Base-by-base conservation (phyloP, 2,329 filamentous ascomycete species). In the Xylaria multiplex region DNA sequence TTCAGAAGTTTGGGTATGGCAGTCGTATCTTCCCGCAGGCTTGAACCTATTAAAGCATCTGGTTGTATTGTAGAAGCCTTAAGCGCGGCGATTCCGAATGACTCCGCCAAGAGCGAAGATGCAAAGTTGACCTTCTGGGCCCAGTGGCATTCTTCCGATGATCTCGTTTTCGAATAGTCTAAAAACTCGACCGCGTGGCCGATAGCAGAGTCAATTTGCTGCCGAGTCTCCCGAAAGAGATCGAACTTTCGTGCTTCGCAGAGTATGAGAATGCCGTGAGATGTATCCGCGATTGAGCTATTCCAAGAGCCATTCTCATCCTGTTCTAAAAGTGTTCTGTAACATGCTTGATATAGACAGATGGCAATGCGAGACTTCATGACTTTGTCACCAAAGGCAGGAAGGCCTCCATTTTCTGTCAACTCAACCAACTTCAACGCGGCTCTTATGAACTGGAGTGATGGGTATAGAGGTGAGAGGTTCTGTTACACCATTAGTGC, bases 231-330 rank as follows among this genome's bases (percentile, higher is more conserved):
- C 11, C 37, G 6, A 24, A 64, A 68, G 19, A 66, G 27, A 13
- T 49, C 46, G 37, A 65, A 35, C 6, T 30, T 40, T 3, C 66
- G 58, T 3, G 58, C 58, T 49, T 65, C 62, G 13, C 27, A 43
- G 2, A 68, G 55, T 35, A 62, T 49, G 30, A 64, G 19, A n/a
- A 63, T 50, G 1, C 49, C 64, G 19, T 67, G 62, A 16, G 67
- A 57, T 2, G 67, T 62, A 22, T 67, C 42, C 27, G 59, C 61
- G 11, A 59, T 24, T 8, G 64, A 64, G 3, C 24, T 32, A 16
- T 58, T 55, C 63, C 63, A 68, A 7, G 64, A 64, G 24, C 64
- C 66, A 40, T 64, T 43, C 5, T 46, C 32, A 3, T 19, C 32
- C 22, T 69, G 66, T 2, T 37, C 37, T 35, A 69, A 27, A 24